Percentiles rank a stretch among this genome's conserved stretches.
These are phyloP conservation scores for Ophiosphaerella narmari DNA, from an alignment of 2,329 filamentous ascomycete genomes.

Conservation along the genomic window DNA sequence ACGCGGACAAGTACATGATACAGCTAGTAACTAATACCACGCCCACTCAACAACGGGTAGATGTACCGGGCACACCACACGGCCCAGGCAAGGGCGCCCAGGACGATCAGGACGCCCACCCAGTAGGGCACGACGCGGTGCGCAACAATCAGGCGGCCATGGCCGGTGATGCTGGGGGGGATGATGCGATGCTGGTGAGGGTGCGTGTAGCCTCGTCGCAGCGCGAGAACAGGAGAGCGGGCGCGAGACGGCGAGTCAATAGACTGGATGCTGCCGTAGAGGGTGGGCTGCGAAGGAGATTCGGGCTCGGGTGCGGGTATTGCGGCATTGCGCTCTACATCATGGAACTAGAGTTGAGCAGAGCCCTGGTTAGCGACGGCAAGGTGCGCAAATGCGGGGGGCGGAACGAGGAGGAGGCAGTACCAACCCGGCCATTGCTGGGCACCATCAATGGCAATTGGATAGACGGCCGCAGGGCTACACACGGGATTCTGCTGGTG, in stretches of 20 bases:
- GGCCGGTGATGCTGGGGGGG: conserved; percentile 26
- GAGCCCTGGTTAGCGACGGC: conserved; percentile 6
- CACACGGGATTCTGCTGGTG: not conserved
- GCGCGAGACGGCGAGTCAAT: conserved; percentile 4
- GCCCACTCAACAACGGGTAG: conserved; percentile 17
- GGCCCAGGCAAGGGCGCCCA: conserved; percentile 24
- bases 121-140: conserved; percentile 27
- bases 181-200: conserved; percentile 27
- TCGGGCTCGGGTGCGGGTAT: not conserved
- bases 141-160: conserved; percentile 24
- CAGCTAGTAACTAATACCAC: not conserved
- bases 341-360: conserved; percentile 6
- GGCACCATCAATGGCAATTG: conserved; percentile 6
- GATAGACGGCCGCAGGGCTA: not conserved
- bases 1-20: too few relatives aligned
- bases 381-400: not conserved
- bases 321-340: conserved; percentile 6
- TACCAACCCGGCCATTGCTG: conserved; percentile 24
- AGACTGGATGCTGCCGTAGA: conserved; percentile 15
- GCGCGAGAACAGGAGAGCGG: conserved; percentile 13
- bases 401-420: not conserved
- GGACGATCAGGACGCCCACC: conserved; percentile 15
- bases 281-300: conserved; percentile 10
- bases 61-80: conserved; percentile 23
- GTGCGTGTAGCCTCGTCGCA: conserved; percentile 12